Base-by-base conservation (phyloP, 768 basidiomycete genomes). In the Mycena leptocephala region DNA sequence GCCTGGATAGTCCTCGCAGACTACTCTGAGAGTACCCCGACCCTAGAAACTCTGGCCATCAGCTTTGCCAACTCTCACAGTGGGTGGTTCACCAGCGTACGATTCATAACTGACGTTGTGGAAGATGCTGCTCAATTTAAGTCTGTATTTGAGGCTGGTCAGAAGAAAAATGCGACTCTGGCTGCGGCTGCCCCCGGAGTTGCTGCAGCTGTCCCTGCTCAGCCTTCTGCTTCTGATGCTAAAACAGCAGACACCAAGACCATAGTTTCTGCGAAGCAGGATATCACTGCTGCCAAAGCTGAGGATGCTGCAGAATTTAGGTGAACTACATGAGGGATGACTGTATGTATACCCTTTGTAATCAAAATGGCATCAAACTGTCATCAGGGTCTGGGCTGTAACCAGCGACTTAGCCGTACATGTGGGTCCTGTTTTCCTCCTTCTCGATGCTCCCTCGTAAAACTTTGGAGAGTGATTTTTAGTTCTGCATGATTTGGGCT, bases 1-100 rank as follows among this genome's bases (percentile, higher is more conserved):
- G 97, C 99, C 39, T 99, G 96, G 95, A 98, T 98, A 85, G 97
- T 98, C 66, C 91, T 93, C 66, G 98, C 98, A 33, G 98, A 99
- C 85, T 97, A 95, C 83, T 93, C 98, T 66, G 98, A 99, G 84
- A 89, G 90, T 66, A 96, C 95, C 59, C 92, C 98, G 28, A 95
- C 96, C 55, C 84, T 97, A 26, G 98, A 99, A 87, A 99, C 98
- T 30, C 93, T 99, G 75, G 98, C 98, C 65, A 98, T 99, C 83
- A 95, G 98, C 70, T 99, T 99, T 81, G 98, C 96, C 78, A 99
- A 98, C 87, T 88, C 96, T 72, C 97, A 99, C 22, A 96, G 97
- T 98, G 79, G 86, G 96, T 65, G 30, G 26, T 59, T 58, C 30
- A 39, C 37, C 62, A 16, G 2, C 30, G 5, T 9, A 22, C 26